A percentile compares a stretch with the other conserved stretches of the same genome.
Conservation (phyloP, 768 basidiomycete genomes). For the Naganishia antarctica region DNA sequence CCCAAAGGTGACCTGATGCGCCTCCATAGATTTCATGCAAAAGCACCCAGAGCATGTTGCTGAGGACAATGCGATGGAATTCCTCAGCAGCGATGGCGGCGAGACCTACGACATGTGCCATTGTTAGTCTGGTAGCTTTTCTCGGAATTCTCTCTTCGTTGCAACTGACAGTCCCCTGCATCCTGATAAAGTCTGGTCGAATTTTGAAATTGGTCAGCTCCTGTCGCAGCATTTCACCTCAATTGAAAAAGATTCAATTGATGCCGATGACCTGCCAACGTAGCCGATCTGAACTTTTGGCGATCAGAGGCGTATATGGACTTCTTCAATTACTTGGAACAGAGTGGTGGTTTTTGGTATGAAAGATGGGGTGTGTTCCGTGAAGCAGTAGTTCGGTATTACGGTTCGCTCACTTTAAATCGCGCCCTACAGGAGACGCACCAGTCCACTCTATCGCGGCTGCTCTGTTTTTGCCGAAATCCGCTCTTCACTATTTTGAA, state of each 20-base stretch:
- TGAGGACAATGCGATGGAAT: slow-evolving; percentile 64
- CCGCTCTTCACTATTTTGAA: slow-evolving; percentile 76
- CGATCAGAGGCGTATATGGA: slow-evolving; percentile 71
- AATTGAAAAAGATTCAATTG: no score
- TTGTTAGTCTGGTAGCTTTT: no score
- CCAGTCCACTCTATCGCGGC: slow-evolving; percentile 86
- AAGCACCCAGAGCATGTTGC: slow-evolving; percentile 61
- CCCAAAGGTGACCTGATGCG: no score
- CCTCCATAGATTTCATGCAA: slow-evolving; percentile 60
- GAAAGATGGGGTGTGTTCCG: slow-evolving; percentile 59
- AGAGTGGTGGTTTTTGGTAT: slow-evolving; percentile 80
- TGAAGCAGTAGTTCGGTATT: neutral
- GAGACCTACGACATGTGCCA: slow-evolving; percentile 70
- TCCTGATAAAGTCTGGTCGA: no score
- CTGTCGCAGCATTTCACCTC: no score
- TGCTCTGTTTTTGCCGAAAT: slow-evolving; percentile 74
- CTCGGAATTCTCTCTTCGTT: no score
- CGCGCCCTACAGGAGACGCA: slow-evolving; percentile 71
- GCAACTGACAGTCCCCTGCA: no score
- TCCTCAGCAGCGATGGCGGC: slow-evolving; percentile 70
- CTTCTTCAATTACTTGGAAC: slow-evolving; percentile 77
- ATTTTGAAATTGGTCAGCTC: slow-evolving; percentile 72
- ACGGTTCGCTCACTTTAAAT: neutral
- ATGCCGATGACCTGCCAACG: neutral
- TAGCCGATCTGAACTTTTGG: slow-evolving; percentile 68